Base-by-base conservation (phyloP, 352 stramenopile genomes). In the Pythium angustatum region DNA sequence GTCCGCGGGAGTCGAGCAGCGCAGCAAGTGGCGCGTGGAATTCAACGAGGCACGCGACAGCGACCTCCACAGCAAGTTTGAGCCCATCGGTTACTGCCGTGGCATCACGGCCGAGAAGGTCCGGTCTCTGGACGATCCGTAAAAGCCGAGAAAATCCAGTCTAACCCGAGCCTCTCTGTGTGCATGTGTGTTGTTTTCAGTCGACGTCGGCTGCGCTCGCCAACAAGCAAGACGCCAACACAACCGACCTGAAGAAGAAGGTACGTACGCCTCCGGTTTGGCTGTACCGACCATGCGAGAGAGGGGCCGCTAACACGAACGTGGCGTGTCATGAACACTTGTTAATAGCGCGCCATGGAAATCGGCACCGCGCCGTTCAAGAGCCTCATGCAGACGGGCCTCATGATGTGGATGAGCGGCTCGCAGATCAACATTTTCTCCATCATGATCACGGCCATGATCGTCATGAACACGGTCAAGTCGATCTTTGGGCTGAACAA, bases 401-500 rank as follows among this genome's bases (percentile, higher is more conserved):
- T 98, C 71, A 98, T 98, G 93, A 97, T 98, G 87, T 98, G 92
- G 88, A 98, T 98, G 93, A 96, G 85, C 56, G 93, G 93, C 58
- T 95, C 91, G 62, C 90, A 88, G 49, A 90, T 98, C 69, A 96
- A 98, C 75, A 98, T 98, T 64, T 98, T 98, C 72, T 96, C 85
- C 62, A 97, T 97, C 76, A 97, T 97, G 91, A 93, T 97, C 74
- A 96, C 87, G 8, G 90, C 76, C 59, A 97, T 97, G 89, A 94
- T 96, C 68, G 74, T 97, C 57, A 91, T 95, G 79, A 96, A 96
- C 74, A 96, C 90, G 11, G 63, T 93, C 73, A 97, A 97, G 79
- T 92, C 88, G 31, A 77, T 97, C 60, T 88, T 96, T 57, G 88
- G 86, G 61, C 81, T 96, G 49, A 78, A 90, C 60, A 52, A 62